Base-by-base conservation (phyloP, 23 red algal genomes). In the Gracilariopsis chorda region DNA sequence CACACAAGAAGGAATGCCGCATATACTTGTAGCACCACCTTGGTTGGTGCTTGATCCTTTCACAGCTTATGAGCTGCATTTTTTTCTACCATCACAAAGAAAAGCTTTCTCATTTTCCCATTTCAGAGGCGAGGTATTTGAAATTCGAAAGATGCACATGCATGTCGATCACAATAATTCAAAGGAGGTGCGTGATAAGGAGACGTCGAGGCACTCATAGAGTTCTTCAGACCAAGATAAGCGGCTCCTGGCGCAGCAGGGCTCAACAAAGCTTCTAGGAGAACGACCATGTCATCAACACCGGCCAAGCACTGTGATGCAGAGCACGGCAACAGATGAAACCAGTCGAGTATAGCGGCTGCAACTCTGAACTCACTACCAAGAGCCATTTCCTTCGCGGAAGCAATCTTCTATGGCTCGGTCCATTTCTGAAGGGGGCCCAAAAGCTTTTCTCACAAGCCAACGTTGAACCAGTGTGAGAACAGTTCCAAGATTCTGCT, bases 21-120 rank as follows among this genome's bases (percentile, higher is more conserved):
- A 87, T 87, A 98, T n/a, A 98, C 95, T 60, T 98, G 95, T 20
- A 94, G 73, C n/a, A 98, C 83, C 20, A 98, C 89, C 25, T 94
- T 95, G 32, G 92, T 91, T 19, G 95, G 95, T 25, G 95, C 95
- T 28, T 87, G 86, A 84, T 90, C 51, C 35, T 56, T 43, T 17
- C 95, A 34, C 86, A 98, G 34, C 2, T 75, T 75, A 8, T 32
- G 71, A 0, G 91, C 85, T 20, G 55, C 74, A 8, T n/a, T 70
- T 11, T 91, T 51, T 4, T 83, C 57, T 32, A 98, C 24, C 28
- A 98, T 63, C 23, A 67, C 56, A 42, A 94, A 78, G 61, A 98
- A 94, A 1, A 98, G 58, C 25, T 70, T 35, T 25, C 91, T 51
- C 33, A 86, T 80, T 10, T 35, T 57, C 43, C 63, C 46, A 14